Evolutionary conservation across 1,284 basidiomycete genomes (phyloP).

Genomic region (Salmacisia buchloeana): DNA sequence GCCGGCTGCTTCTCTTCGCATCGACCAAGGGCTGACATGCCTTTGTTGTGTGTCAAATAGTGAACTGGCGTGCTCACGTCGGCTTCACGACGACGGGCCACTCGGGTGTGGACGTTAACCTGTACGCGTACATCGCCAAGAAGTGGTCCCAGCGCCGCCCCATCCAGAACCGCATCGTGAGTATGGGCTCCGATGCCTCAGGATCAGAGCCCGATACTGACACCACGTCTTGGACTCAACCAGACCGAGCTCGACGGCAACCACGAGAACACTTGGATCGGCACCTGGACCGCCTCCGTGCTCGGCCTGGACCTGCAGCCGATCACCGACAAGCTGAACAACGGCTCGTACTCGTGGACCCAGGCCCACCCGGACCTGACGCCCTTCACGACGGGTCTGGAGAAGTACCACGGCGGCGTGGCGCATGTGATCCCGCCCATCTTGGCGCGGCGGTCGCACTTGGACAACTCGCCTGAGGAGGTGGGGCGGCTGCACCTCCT

Average conservation of each 20-base stretch:
- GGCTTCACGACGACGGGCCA: conserved; percentile 37
- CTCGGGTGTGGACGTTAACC: conserved; percentile 29
- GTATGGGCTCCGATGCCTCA: too few species aligned
- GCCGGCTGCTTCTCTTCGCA: too few species aligned
- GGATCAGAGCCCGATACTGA: too few species aligned
- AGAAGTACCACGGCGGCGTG: conserved; percentile 5
- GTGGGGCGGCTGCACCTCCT: neutral
- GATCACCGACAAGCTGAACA: conserved; percentile 21
- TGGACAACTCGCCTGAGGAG: neutral
- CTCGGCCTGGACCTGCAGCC: conserved; percentile 27
- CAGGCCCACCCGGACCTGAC: neutral
- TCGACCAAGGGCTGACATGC: neutral
- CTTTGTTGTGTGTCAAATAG: conserved; percentile 5
- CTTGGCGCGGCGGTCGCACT: neutral
- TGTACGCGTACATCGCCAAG: conserved; percentile 30
- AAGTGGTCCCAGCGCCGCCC: neutral
- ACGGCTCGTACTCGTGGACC: conserved; percentile 12
- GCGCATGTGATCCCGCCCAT: neutral
- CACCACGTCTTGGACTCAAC: too few species aligned
- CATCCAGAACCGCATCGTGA: conserved; percentile 7
- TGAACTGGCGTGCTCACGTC: conserved; percentile 39
- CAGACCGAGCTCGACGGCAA: conserved; percentile 26
- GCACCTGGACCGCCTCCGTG: conserved; percentile 25
- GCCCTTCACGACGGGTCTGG: neutral
- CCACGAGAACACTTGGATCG: conserved; percentile 44